Evolutionary conservation across 257 asterid genomes (phyloP).

Genomic region (Ligustrum vulgare): DNA sequence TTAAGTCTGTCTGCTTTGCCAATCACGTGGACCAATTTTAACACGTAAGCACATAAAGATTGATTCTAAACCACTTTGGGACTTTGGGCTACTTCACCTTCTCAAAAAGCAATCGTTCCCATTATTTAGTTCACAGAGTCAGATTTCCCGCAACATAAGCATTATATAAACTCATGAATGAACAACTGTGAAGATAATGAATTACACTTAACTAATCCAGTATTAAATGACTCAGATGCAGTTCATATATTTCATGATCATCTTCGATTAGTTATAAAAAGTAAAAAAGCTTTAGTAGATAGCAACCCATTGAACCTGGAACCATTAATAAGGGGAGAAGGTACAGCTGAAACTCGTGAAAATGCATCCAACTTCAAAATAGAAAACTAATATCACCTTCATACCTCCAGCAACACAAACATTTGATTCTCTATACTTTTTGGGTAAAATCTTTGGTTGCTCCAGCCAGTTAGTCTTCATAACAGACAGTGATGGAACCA

Average conservation of each 20-base stretch:
- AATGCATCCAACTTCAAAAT: slow-evolving; percentile 16
- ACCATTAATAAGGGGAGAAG: slow-evolving; percentile 9
- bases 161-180: neutral
- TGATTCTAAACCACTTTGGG: neutral
- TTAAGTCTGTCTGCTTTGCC: neutral
- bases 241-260: slow-evolving; percentile 1
- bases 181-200: neutral
- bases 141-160: neutral
- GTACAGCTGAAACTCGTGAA: slow-evolving; percentile 5
- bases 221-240: neutral
- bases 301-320: slow-evolving; percentile 3
- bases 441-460: slow-evolving; percentile 56
- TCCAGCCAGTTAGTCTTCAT: slow-evolving; percentile 90
- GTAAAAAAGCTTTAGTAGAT: slow-evolving; percentile 10
- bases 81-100: neutral
- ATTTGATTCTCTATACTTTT: slow-evolving; percentile 73
- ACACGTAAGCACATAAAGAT: neutral
- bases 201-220: neutral
- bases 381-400: slow-evolving; percentile 42
- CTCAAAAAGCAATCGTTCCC: neutral
- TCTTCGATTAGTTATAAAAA: slow-evolving; percentile 2
- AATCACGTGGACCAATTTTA: neutral
- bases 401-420: slow-evolving; percentile 98
- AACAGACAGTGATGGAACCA: slow-evolving; percentile 66
- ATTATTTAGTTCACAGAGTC: neutral